Base-by-base conservation (phyloP, 768 basidiomycete species). In the Leucosporidium yakuticum region DNA sequence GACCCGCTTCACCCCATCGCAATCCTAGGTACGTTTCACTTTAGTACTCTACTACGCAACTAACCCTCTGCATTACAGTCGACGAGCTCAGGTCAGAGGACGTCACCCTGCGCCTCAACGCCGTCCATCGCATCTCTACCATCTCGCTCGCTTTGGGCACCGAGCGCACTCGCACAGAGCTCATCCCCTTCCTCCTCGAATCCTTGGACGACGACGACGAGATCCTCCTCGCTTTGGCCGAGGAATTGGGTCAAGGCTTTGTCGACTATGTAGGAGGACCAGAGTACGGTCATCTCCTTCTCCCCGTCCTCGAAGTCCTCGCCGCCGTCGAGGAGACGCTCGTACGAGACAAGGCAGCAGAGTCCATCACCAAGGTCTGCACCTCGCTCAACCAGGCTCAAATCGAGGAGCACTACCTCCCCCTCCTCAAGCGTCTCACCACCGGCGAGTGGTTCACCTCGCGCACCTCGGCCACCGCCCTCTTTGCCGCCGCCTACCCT, bases 151-250 rank as follows among this genome's bases (percentile, higher is more conserved):
- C 96, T 23, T 84, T 99, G 61, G 95, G 96, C 9, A 87, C 92
- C 53, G 89, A 94, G 82, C 90, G 96, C 74, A 90, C 94, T 31
- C 86, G 95, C 70, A 89, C 92, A 64, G 96, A 99, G 78, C 85
- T 99, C 74, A 85, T 99, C 70, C 91, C 93, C 2, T 99, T 99
- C 82, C 85, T 99, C 63, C 91, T 93, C 81, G 95, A 99, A 77
- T 94, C 92, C n/a, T 87, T 99, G 73, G 96, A 99, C 79, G 96
- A 99, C 76, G 96, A 99, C 80, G 96, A 99, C 79, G 96, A 99
- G 77, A 94, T 99, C 36, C 82, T 99, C 51, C 84, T 99, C 55
- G 95, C 94, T 8, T 82, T 99, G 60, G 92, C 95, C 25, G 95
- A 98, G 74, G 96, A 98, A 78, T 81, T 99, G 27, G 96, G 96